Conservation (phyloP, 2,329 filamentous ascomycete genomes). For the Alternaria sp. region DNA sequence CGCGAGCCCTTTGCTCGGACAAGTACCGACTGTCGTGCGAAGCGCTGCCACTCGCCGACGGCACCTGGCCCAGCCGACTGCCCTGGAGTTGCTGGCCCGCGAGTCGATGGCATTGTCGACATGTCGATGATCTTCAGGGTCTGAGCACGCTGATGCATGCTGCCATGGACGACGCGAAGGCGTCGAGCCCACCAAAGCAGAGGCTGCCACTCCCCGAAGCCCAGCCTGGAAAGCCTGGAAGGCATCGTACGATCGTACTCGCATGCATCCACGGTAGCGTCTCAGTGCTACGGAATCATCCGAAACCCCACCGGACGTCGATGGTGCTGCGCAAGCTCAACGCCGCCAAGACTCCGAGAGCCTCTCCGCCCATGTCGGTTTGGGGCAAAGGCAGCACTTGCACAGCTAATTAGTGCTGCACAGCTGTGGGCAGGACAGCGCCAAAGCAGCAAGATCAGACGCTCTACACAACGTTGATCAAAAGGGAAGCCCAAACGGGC, state of each 20-base stretch:
- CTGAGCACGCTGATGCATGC: conserved; percentile 13
- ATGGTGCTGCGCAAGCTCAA: conserved; percentile 1
- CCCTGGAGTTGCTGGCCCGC: neutral
- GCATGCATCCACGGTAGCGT: neutral
- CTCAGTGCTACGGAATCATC: neutral
- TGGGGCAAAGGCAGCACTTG: neutral
- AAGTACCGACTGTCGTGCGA: conserved; percentile 12
- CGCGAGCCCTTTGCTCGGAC: conserved; percentile 7
- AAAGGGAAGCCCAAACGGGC: neutral
- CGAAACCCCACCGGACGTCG: conserved; percentile 1
- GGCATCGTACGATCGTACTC: conserved; percentile 1
- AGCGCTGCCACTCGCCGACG: neutral
- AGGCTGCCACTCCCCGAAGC: neutral
- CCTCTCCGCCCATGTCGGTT: conserved; percentile 1
- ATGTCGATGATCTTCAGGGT: conserved; percentile 19
- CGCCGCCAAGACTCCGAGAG: conserved; percentile 2
- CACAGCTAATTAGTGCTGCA: neutral
- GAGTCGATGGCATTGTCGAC: conserved; percentile 10
- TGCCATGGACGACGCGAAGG: neutral
- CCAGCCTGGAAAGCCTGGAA: neutral
- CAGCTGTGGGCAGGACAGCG: conserved; percentile 1
- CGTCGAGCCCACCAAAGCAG: neutral
- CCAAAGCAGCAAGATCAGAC: conserved; percentile 1
- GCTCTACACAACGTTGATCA: neutral
- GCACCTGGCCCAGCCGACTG: neutral